Percentiles rank a stretch among this genome's conserved stretches.
These are phyloP conservation scores for Schoenoplectus triqueter DNA, from an alignment of 202 grass and related monocot genomes.

Conservation along the genomic window DNA sequence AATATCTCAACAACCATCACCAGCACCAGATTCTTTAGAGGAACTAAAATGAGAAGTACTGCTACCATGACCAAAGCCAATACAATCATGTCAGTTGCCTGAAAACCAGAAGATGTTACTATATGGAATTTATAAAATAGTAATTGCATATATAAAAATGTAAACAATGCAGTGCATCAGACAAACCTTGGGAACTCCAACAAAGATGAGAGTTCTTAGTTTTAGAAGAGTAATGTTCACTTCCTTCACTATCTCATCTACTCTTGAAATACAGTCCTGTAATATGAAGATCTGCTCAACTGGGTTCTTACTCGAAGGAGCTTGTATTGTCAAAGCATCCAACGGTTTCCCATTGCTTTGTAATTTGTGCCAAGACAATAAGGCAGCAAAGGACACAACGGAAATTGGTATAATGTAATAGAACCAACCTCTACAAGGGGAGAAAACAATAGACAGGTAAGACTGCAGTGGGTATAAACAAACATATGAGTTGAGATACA, in stretches of 20 bases:
- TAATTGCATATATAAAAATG: neutral
- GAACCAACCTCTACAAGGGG: slow-evolving; percentile 58
- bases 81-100: slow-evolving; percentile 63
- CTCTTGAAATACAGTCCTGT: slow-evolving; percentile 68
- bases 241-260: slow-evolving; percentile 61
- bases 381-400: slow-evolving; percentile 50
- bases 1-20: slow-evolving; percentile 56
- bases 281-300: slow-evolving; percentile 74
- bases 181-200: slow-evolving; percentile 70
- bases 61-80: slow-evolving; percentile 49
- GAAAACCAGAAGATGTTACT: slow-evolving; percentile 35
- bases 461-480: slow-evolving; percentile 25
- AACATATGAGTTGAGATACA: slow-evolving; percentile 19
- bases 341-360: slow-evolving; percentile 48
- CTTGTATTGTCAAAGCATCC: slow-evolving; percentile 65
- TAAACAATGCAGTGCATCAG: neutral
- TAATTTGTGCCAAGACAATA: slow-evolving; percentile 69
- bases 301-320: slow-evolving; percentile 68
- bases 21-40: slow-evolving; percentile 54
- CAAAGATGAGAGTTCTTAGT: slow-evolving; percentile 70
- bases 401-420: slow-evolving; percentile 48
- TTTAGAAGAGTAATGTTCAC: slow-evolving; percentile 82
- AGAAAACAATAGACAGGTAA: neutral
- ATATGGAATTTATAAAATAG: neutral
- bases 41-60: slow-evolving; percentile 50